phyloP scores from a whole-genome alignment of 352 stramenopile species.

The Globisporangium nagaii region DNA sequence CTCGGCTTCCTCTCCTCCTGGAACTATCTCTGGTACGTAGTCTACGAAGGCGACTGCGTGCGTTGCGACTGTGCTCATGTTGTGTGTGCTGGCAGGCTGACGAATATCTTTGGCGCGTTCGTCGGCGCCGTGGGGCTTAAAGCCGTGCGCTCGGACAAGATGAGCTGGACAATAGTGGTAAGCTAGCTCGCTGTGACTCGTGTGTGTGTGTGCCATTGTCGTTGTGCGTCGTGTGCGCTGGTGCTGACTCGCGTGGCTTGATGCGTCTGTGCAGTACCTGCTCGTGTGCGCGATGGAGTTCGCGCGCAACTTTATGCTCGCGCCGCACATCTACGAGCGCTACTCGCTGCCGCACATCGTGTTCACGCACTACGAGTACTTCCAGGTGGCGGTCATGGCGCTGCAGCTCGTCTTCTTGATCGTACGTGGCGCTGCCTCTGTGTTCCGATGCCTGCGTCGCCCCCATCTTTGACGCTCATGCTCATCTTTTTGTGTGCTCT shows the following conservation, averaged over 20 bases:
- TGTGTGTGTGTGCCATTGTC: constrained; percentile 1
- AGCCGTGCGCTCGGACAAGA: constrained; percentile 68
- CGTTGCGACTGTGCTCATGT: background rate
- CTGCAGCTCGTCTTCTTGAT: constrained; percentile 63
- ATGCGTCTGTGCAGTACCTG: constrained; percentile 35
- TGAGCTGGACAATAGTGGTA: constrained; percentile 77
- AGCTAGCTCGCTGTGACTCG: constrained; percentile 10
- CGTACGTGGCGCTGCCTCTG: constrained; percentile 28
- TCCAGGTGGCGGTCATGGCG: constrained; percentile 63
- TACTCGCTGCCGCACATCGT: constrained; percentile 47
- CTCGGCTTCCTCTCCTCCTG: constrained; percentile 49
- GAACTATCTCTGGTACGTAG: constrained; percentile 66
- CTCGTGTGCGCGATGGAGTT: constrained; percentile 69
- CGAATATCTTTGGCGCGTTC: constrained; percentile 70
- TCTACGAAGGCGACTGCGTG: background rate
- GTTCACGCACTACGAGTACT: constrained; percentile 67
- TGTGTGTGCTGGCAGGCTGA: constrained; percentile 23
- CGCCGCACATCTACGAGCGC: constrained; percentile 54
- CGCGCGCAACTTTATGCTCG: constrained; percentile 60
- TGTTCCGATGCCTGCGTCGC: too few species aligned
- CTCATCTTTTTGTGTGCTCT: too few species aligned
- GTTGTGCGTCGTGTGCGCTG: background rate
- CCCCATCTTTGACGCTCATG: too few species aligned
- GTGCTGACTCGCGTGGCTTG: constrained; percentile 1
- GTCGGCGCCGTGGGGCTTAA: constrained; percentile 60